Evolutionary conservation across 139 green algal genomes (phyloP), one percentile per base, ranked within the genome.

Genomic region (Prasinococcaceae sp.): DNA sequence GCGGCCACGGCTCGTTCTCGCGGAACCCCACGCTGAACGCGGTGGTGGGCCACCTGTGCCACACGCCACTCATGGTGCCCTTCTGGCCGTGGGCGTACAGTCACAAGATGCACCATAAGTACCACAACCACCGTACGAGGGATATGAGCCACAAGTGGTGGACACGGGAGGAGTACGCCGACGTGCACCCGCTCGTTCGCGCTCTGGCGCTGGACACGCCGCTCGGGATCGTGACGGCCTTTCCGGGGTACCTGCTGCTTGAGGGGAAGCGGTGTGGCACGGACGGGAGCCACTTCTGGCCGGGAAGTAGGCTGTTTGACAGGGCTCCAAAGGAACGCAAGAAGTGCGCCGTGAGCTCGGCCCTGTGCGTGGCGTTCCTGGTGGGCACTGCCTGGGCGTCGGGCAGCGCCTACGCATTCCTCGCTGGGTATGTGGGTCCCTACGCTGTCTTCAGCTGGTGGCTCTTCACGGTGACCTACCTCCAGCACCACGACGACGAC

Each of bases 61-160:
- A 43, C 32, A 1, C 36, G 50, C 50, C 50, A 22, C 50, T 58
- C 27, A 24, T 58, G 9, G 27, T 48, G 25, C 50, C 50, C 6
- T 58, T 58, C 32, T 36, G 47, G 30, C 50, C 50, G 35, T 58
- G 50, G 50, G 22, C 25, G 22, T 43, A 43, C 50, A 47, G 20
- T 30, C 50, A 58, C 50, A 58, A 58, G 25, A n/a, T 33, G 35
- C 50, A 58, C 50, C 50, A 58, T 32, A 16, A n/a, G 50, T 38
- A 47, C 32, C 27, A 36, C 30, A 58, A 58, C 50, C 27, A 58
- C 44, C 12, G 23, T 10, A 22, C 9, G 22, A 50, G 33, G 44
- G 44, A 50, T 25, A 50, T 50, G 44, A 36, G 24, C 24, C 44
- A 50, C 44, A 23, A 23, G 44, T 50, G 44, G 44, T 36, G 30